These are phyloP conservation scores for Pythium periplocum DNA, from an alignment of 352 stramenopile genomes.

Conservation along the genomic window DNA sequence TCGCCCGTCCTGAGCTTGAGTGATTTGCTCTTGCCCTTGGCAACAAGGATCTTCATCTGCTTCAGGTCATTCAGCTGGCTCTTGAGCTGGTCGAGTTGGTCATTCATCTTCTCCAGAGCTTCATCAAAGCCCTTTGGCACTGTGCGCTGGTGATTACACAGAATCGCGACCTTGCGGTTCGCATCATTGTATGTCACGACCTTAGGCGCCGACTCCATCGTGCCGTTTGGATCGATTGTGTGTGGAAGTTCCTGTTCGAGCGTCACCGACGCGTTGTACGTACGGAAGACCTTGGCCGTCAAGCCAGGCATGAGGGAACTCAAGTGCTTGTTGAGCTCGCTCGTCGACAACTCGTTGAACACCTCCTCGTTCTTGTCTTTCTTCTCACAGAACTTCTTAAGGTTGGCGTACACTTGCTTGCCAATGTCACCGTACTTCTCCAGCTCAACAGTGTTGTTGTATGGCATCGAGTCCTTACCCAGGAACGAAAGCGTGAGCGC, in stretches of 20 bases:
- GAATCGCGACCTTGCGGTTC: slow-evolving; percentile 99
- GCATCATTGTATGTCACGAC: slow-evolving; percentile 99
- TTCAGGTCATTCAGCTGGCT: slow-evolving; percentile 95
- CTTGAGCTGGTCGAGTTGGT: slow-evolving; percentile 90
- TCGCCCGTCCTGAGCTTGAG: slow-evolving; percentile 91
- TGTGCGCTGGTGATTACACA: slow-evolving; percentile 99
- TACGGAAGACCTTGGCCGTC: slow-evolving; percentile 99
- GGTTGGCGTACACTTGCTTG: slow-evolving; percentile 92
- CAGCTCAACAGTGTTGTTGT: slow-evolving; percentile 99
- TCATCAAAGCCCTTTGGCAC: slow-evolving; percentile 97
- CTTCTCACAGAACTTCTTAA: slow-evolving; percentile 95
- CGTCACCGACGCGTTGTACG: slow-evolving; percentile 99
- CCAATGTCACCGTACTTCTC: slow-evolving; percentile 87
- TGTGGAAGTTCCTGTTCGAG: slow-evolving; percentile 95
- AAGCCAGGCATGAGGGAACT: slow-evolving; percentile 98
- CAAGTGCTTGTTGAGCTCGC: slow-evolving; percentile 97
- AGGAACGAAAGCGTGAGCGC: slow-evolving; percentile 98
- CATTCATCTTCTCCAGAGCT: slow-evolving; percentile 93
- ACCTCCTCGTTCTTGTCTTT: slow-evolving; percentile 97
- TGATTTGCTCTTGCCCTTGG: slow-evolving; percentile 83
- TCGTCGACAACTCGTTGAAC: slow-evolving; percentile 95
- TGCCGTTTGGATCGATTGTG: slow-evolving; percentile 46
- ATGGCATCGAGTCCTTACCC: slow-evolving; percentile 99
- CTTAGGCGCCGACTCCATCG: slow-evolving; percentile 82
- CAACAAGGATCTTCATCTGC: slow-evolving; percentile 84